Evolutionary conservation across 129 eudicot species (phyloP).

Genomic region (Pittosporum tobira): DNA sequence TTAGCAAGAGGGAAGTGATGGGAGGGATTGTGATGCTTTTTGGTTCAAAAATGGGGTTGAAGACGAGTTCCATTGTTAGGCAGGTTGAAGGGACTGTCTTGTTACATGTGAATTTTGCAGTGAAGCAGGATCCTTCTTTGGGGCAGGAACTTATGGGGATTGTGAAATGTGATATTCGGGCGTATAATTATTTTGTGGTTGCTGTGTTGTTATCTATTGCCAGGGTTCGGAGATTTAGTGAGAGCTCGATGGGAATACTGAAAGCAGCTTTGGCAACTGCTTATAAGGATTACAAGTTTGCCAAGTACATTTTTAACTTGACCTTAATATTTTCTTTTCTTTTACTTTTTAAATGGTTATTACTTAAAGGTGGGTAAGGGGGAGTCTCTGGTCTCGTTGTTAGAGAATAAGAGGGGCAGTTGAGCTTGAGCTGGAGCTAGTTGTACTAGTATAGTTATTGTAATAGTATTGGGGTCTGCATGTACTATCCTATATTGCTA

Average conservation of each 20-base stretch:
- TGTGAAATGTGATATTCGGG: constrained; percentile 40
- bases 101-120: constrained; percentile 80
- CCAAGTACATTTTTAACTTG: constrained; percentile 28
- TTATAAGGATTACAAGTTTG: constrained; percentile 60
- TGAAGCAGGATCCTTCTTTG: constrained; percentile 74
- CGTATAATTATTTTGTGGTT: constrained; percentile 52
- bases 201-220: constrained; percentile 62
- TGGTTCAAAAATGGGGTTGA: constrained; percentile 28
- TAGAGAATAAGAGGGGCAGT: too few relatives aligned
- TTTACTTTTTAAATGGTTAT: not conserved
- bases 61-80: constrained; percentile 33
- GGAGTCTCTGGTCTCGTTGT: too few relatives aligned
- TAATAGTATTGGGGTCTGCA: not conserved
- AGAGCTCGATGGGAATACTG: constrained; percentile 55
- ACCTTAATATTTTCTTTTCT: not conserved
- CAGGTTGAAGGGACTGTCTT: constrained; percentile 84
- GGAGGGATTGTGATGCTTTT: constrained; percentile 61
- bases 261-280: constrained; percentile 47
- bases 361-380: too few relatives aligned
- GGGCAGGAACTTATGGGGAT: constrained; percentile 72
- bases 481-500: not conserved
- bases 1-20: constrained; percentile 49
- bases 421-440: too few relatives aligned
- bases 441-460: not conserved
- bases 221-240: constrained; percentile 55